Percentiles rank a stretch among this genome's conserved stretches.
Evolutionary conservation across 352 stramenopile species (phyloP).

Genomic region (Globisporangium radiosum): DNA sequence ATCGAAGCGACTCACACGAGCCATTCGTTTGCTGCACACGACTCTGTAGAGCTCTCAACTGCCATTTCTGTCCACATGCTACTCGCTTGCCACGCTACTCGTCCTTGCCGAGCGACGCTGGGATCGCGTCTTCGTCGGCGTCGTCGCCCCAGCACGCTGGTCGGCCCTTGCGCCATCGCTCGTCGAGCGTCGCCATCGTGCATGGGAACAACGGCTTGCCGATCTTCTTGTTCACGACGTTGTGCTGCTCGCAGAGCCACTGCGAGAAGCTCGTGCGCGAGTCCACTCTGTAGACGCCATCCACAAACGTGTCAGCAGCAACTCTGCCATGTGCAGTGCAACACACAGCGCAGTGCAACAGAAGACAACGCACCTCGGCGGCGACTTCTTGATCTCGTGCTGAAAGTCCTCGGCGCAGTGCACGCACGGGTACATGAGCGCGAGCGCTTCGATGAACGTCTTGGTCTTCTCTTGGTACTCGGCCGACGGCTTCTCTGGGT

Average conservation of each 20-base stretch:
- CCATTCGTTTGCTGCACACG: no score
- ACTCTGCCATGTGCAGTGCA: background rate
- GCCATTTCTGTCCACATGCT: no score
- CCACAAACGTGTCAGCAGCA: background rate
- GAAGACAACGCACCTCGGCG: conserved; percentile 62
- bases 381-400: conserved; percentile 89
- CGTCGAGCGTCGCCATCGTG: conserved; percentile 89
- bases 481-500: conserved; percentile 90
- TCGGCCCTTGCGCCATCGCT: conserved; percentile 92
- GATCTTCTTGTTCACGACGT: conserved; percentile 96
- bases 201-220: conserved; percentile 93
- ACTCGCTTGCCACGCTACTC: conserved; percentile 2
- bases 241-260: conserved; percentile 98
- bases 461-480: conserved; percentile 88
- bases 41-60: no score
- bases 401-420: conserved; percentile 96
- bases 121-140: conserved; percentile 22
- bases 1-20: no score
- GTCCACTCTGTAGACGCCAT: conserved; percentile 54
- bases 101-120: conserved; percentile 19
- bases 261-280: conserved; percentile 90
- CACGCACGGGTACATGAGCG: conserved; percentile 89
- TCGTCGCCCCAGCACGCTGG: conserved; percentile 80
- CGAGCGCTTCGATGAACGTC: conserved; percentile 89
- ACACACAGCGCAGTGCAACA: background rate